Base-by-base conservation (phyloP, 129 eudicot genomes). In the Rutidosis leptorrhynchoides region DNA sequence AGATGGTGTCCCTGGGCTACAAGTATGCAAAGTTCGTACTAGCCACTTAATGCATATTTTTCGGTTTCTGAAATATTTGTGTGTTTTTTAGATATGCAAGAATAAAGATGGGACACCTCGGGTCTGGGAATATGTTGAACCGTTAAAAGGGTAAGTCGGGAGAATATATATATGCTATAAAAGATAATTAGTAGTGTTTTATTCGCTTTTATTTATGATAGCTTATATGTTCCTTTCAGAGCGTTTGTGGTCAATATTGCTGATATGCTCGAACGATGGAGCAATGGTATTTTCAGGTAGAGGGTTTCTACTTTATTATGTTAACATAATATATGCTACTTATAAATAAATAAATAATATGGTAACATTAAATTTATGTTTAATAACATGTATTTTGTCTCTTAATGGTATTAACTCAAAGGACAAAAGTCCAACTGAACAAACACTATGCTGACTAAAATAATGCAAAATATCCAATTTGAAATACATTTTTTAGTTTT, bases 211-310 rank as follows among this genome's bases (percentile, higher is more conserved):
- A 37, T 8, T n/a, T 25, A 24, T 52, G 21, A 23, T 72, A 37
- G 26, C 10, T 63, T 30, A 24, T 54, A n/a, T 60, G 52, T 56
- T 45, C 23, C 26, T 67, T 72, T 54, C 91, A 92, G 98, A 68
- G 91, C 91, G 12, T 88, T 92, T 84, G 76, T 92, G 62, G 96
- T 88, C 23, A 92, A 88, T 78, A 77, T 92, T 70, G 98, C 84
- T 46, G 98, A 92, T 78, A 85, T 92, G 98, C 74, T 92, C 57
- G 98, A 88, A 83, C 81, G 96, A 45, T 88, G 96, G 96, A 92
- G 98, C 95, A 92, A 92, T 66, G 66, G 83, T 68, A 54, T 78
- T 62, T 92, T 88, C 84, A 88, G 95, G 97, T 91, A 81, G 56
- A 23, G 35, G 12, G 11, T n/a, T n/a, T n/a, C 29, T 23, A 4